Evolutionary conservation across 441 rosid species (phyloP), one percentile per base, ranked within the genome.

Genomic region (Metrosideros polymorpha): DNA sequence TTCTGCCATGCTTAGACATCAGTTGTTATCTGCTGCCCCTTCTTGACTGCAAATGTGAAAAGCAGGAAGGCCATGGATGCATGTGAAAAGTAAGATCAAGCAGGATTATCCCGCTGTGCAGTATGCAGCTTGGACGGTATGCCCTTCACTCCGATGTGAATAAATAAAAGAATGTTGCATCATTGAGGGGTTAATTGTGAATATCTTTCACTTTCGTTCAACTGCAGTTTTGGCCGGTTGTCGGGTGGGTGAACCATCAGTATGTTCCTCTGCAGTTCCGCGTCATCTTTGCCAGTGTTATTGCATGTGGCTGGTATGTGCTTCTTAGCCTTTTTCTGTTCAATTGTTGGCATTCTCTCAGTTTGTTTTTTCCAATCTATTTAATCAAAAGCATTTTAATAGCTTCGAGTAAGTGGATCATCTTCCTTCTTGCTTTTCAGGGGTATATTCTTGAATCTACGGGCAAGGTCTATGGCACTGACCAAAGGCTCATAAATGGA

Each of bases 201-300:
- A 66, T 71, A 47, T 71, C 14, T 66, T 10, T 71, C 17, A 39
- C 79, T 22, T 39, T 39, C 22, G 47, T 42, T 71, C n/a, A 85
- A 75, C 84, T 90, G 91, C 95, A 97, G 99, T 94, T 96, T 92
- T 95, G 98, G 95, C 99, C 99, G 0, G 92, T 95, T 22, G 96
- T 95, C 63, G 98, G 99, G 54, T 96, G 98, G 99, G 57, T 97
- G 84, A 97, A 97, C 92, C 97, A 95, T 90, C 97, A 91, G 89
- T 94, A 91, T 59, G 92, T 97, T 84, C 99, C 99, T 4, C 90
- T 94, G 88, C 98, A 97, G 87, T 92, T 93, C 52, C 98, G 98
- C 7, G 88, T 86, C 53, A 86, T 86, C 88, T 86, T 86, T 66
- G 82, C 63, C 59, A 86, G 88, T 45, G 82, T 86, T 47, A 50